Base-by-base conservation (phyloP, 352 stramenopile species). In the Salisapilia sapeloensis region DNA sequence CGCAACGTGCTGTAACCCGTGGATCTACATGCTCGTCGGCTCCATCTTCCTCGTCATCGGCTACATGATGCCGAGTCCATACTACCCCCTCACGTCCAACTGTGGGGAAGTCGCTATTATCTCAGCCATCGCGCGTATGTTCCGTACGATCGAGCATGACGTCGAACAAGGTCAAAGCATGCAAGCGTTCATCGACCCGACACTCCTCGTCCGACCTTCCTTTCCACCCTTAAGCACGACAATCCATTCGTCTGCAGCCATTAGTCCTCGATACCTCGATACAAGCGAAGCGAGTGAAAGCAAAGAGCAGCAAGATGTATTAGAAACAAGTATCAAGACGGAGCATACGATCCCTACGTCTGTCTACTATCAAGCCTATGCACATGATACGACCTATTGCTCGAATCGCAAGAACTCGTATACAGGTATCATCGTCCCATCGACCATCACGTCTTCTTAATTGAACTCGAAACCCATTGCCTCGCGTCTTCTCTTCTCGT, bases 11-110 rank as follows among this genome's bases (percentile, higher is more conserved):
- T 89, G 82, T 38, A 89, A 89, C 36, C 69, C 72, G 30, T 89
- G 72, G 72, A 85, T 89, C 48, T 89, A 66, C 64, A 89, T 89
- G 69, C 52, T 89, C 11, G 63, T 89, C 10, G 72, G 72, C 8
- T 69, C 72, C 2, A 33, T 80, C 22, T 50, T 54, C 3, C 44
- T 89, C n/a, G 57, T 84, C 25, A 31, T 56, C 1, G 72, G 72
- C 1, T 89, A 89, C 44, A 31, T 84, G 22, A 70, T 89, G 52
- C 72, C 72, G 2, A 66, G 56, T 10, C 61, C 63, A 6, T 48
- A 85, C 34, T 89, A 83, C 42, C 49, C 60, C 2, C 23, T 82
- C 13, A 79, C 69, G 13, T 89, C 72, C 4, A 83, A 89, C 27
- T 66, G 50, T 4, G 72, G 72, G 0, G 72, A 89, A 33, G 33